Evolutionary conservation across 768 basidiomycete species (phyloP).

Genomic region (Calvatia gigantea): DNA sequence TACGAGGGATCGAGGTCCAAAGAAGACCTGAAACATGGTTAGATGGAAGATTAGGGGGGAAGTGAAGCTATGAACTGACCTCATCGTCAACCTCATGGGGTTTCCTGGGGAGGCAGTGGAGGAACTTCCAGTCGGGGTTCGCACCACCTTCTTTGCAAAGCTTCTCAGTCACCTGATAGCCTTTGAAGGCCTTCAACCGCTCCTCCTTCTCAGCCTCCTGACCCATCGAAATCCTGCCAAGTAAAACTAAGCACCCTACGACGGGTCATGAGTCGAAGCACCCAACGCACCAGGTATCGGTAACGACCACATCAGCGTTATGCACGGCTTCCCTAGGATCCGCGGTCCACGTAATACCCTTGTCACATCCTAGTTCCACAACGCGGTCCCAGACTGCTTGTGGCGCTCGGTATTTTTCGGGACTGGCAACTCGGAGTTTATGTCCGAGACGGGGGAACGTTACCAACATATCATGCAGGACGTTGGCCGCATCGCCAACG

Average conservation of each 20-base stretch:
- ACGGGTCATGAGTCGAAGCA: neutral
- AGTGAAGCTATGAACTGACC: slow-evolving; percentile 31
- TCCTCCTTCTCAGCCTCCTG: slow-evolving; percentile 92
- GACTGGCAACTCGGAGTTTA: slow-evolving; percentile 79
- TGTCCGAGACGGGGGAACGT: slow-evolving; percentile 91
- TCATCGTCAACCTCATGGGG: slow-evolving; percentile 93
- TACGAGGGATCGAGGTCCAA: slow-evolving; percentile 86
- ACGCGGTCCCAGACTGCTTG: slow-evolving; percentile 79
- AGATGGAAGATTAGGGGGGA: neutral
- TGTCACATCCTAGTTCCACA: slow-evolving; percentile 68
- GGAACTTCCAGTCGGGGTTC: slow-evolving; percentile 86
- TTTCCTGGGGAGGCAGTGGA: slow-evolving; percentile 96
- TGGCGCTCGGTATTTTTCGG: slow-evolving; percentile 70
- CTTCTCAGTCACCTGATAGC: slow-evolving; percentile 92
- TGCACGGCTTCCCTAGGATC: slow-evolving; percentile 86
- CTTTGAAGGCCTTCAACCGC: slow-evolving; percentile 80
- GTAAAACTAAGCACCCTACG: neutral
- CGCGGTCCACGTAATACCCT: slow-evolving; percentile 66
- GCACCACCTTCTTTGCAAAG: slow-evolving; percentile 81
- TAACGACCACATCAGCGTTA: slow-evolving; percentile 91
- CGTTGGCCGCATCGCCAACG: slow-evolving; percentile 92
- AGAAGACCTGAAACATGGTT: slow-evolving; percentile 65
- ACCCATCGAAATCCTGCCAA: slow-evolving; percentile 93
- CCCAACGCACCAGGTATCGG: slow-evolving; percentile 84
- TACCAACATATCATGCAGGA: slow-evolving; percentile 96